Percentiles rank a stretch among this genome's conserved stretches.
Conservation (phyloP, 371 early-diverging fungal genomes). For the Syncephalastrum sp. region DNA sequence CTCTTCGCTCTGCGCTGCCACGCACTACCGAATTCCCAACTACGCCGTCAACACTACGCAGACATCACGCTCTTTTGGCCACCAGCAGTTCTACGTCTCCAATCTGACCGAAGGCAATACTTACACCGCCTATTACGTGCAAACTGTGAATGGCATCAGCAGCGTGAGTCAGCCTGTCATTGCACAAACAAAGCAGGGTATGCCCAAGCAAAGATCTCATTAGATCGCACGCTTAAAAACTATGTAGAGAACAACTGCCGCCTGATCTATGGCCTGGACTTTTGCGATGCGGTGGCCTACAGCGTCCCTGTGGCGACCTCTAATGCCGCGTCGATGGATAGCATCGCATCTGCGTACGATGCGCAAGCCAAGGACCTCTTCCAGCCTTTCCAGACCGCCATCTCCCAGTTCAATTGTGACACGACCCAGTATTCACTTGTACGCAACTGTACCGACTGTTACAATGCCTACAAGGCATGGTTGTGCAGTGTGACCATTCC, state of each 20-base stretch:
- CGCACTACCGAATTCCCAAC: constrained; percentile 26
- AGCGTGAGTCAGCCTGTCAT: constrained; percentile 32
- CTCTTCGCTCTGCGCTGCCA: constrained; percentile 50
- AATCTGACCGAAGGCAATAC: constrained; percentile 32
- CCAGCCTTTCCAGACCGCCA: constrained; percentile 49
- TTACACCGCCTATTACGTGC: constrained; percentile 49
- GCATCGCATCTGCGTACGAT: constrained; percentile 45
- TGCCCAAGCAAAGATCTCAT: background rate
- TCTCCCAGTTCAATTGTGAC: constrained; percentile 61
- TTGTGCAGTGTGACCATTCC: constrained; percentile 65
- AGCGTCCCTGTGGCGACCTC: constrained; percentile 44
- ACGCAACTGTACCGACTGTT: constrained; percentile 63
- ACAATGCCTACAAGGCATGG: constrained; percentile 63
- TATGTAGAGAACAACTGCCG: constrained; percentile 47
- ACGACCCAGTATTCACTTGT: constrained; percentile 61
- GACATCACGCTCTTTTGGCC: constrained; percentile 30
- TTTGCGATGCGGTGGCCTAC: constrained; percentile 63
- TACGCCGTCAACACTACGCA: constrained; percentile 33
- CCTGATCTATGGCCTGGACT: constrained; percentile 52
- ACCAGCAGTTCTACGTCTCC: constrained; percentile 36
- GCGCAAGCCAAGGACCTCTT: constrained; percentile 37
- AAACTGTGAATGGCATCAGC: constrained; percentile 26
- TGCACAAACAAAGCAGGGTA: constrained; percentile 30
- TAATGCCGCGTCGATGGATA: constrained; percentile 15
- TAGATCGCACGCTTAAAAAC: background rate